Conservation (phyloP, 768 basidiomycete genomes). For the Leccinum disarticulatum region DNA sequence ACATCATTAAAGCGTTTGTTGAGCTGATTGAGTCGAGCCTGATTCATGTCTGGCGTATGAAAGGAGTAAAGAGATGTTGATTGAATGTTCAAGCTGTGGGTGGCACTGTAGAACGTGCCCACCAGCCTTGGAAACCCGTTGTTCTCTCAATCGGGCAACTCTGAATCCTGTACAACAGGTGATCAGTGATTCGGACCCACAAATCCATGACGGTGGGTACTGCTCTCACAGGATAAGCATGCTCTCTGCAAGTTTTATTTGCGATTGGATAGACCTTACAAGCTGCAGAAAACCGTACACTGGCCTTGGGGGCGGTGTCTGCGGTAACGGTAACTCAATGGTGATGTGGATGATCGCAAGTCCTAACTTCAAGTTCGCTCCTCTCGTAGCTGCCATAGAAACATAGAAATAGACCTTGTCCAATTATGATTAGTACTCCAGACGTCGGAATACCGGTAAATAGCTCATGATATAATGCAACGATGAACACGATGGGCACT, state of each 20-base stretch:
- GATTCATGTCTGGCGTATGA: constrained; percentile 9
- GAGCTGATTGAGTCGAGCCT: constrained; percentile 28
- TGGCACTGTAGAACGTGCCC: background rate
- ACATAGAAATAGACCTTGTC: background rate
- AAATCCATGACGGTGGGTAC: background rate
- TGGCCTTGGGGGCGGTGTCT: background rate
- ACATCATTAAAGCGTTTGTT: constrained; percentile 37
- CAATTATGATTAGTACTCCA: background rate
- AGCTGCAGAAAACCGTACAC: background rate
- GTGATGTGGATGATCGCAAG: background rate
- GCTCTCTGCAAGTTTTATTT: background rate
- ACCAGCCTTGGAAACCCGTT: background rate
- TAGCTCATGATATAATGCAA: constrained; percentile 17
- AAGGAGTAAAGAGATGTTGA: background rate
- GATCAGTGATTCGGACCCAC: background rate
- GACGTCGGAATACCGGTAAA: background rate
- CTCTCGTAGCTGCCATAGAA: background rate
- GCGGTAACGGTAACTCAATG: too few species aligned
- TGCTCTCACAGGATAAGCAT: background rate
- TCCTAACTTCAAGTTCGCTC: too few species aligned
- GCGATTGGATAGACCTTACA: background rate
- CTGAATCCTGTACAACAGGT: too few species aligned
- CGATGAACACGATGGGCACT: background rate
- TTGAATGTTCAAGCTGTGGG: background rate
- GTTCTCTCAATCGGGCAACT: background rate